Conservation (phyloP, 2,329 filamentous ascomycete species). For the Fusarium luffae region DNA sequence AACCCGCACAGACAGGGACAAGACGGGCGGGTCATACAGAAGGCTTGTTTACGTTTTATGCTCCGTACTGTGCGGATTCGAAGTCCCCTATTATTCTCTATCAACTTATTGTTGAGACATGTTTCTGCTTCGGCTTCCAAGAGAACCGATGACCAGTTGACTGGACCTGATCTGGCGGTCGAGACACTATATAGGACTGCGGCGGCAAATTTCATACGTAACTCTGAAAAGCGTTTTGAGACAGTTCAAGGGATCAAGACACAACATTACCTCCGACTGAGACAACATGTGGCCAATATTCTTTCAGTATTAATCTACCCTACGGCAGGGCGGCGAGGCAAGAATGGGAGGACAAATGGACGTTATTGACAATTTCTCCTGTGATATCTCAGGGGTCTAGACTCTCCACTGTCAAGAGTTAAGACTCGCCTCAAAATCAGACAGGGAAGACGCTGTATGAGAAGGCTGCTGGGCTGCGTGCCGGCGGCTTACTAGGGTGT, state of each 20-base stretch:
- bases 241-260: constrained; percentile 26
- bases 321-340: constrained; percentile 2
- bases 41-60: constrained; percentile 43
- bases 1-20: constrained; percentile 38
- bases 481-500: constrained; percentile 26
- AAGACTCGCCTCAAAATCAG: constrained; percentile 7
- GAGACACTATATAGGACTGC: not conserved
- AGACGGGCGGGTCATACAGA: constrained; percentile 39
- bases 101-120: constrained; percentile 27
- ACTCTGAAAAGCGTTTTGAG: not conserved
- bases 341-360: constrained; percentile 18
- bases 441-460: not conserved
- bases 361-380: constrained; percentile 19
- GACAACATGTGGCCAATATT: constrained; percentile 18
- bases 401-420: constrained; percentile 22
- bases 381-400: constrained; percentile 25
- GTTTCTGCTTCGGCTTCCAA: constrained; percentile 14
- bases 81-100: not conserved
- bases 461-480: not conserved
- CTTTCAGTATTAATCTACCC: constrained; percentile 4
- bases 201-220: constrained; percentile 5
- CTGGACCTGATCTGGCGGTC: not conserved
- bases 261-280: constrained; percentile 14
- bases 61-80: constrained; percentile 18
- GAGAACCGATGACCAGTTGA: constrained; percentile 6